Evolutionary conservation across 2,329 filamentous ascomycete genomes (phyloP).

Genomic region (Blastomyces silverae): DNA sequence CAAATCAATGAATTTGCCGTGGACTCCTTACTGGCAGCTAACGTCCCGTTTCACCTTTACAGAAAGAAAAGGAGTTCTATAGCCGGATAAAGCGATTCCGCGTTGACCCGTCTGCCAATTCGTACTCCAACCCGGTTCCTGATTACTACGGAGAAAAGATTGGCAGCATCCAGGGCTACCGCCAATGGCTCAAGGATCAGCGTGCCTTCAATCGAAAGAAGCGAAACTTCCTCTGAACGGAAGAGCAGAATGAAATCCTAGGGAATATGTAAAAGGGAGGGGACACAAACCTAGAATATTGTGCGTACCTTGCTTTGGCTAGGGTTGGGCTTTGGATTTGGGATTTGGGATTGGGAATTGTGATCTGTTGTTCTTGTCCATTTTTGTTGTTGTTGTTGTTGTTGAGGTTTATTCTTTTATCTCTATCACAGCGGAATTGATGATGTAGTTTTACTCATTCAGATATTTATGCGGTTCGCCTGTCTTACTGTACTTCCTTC

Average conservation of each 20-base stretch:
- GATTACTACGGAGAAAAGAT: constrained; percentile 99
- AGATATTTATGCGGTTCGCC: background rate
- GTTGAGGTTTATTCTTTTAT: background rate
- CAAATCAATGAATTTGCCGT: background rate
- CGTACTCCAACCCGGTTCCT: constrained; percentile 84
- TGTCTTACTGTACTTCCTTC: background rate
- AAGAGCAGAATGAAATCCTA: background rate
- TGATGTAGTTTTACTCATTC: background rate
- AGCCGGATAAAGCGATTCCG: constrained; percentile 83
- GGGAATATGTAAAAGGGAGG: background rate
- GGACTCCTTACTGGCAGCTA: background rate
- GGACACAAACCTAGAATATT: background rate
- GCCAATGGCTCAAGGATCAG: constrained; percentile 96
- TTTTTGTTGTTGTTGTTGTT: background rate
- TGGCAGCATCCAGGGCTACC: constrained; percentile 80
- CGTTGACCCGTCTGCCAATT: constrained; percentile 83
- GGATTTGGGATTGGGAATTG: background rate
- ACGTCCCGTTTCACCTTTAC: constrained; percentile 9
- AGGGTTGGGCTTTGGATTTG: background rate
- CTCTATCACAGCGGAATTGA: background rate
- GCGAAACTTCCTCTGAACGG: constrained; percentile 34
- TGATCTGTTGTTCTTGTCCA: no score
- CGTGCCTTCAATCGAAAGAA: constrained; percentile 93
- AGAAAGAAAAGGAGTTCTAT: constrained; percentile 95
- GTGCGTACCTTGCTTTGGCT: background rate